These are phyloP conservation scores for Camelina sativa DNA, from an alignment of 345 rosid genomes.

Conservation along the genomic window DNA sequence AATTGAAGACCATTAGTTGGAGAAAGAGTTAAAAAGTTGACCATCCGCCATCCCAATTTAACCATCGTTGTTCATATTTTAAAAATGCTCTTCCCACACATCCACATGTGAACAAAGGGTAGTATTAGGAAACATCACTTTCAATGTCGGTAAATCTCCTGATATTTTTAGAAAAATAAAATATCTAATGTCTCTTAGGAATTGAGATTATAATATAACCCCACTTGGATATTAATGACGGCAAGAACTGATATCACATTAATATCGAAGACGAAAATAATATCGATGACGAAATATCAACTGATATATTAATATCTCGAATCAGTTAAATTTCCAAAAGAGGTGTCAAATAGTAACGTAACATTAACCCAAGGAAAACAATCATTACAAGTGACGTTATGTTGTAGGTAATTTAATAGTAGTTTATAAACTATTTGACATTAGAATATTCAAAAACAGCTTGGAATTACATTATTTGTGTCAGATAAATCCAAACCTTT, in stretches of 20 bases:
- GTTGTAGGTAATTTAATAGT: slow-evolving; percentile 18
- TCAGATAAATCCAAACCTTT: slow-evolving; percentile 15
- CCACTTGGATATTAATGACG: background rate
- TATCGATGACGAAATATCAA: background rate
- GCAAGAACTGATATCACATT: slow-evolving; percentile 2
- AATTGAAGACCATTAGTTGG: background rate
- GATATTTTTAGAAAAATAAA: background rate
- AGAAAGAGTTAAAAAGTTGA: slow-evolving; percentile 20
- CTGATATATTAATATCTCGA: background rate
- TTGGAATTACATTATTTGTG: slow-evolving; percentile 27
- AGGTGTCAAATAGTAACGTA: slow-evolving; percentile 25
- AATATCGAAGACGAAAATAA: too few relatives aligned
- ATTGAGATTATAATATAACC: background rate
- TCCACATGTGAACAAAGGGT: slow-evolving; percentile 2
- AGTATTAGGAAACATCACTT: background rate
- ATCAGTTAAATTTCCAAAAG: slow-evolving; percentile 1
- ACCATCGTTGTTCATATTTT: slow-evolving; percentile 2
- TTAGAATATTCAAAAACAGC: slow-evolving; percentile 35
- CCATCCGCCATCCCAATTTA: slow-evolving; percentile 2
- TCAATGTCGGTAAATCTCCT: slow-evolving; percentile 17
- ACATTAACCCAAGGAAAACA: slow-evolving; percentile 18
- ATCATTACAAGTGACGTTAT: slow-evolving; percentile 32
- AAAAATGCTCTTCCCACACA: slow-evolving; percentile 1
- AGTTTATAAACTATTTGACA: background rate
- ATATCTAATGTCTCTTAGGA: background rate